phyloP scores from a whole-genome alignment of 108 stramenopile species.

The Discostella stelligeroides region DNA sequence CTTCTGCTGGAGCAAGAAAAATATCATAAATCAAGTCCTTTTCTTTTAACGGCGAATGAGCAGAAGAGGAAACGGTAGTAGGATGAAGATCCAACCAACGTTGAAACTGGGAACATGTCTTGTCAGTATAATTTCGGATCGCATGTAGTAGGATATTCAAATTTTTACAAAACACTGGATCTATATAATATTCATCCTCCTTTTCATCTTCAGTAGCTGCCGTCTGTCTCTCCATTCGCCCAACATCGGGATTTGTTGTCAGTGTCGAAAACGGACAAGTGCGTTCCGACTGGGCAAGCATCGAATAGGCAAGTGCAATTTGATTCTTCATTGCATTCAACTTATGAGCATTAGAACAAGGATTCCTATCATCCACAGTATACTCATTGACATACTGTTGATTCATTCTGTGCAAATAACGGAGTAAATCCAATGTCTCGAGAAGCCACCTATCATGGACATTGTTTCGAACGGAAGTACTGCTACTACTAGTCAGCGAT shows the following conservation, averaged over 20 bases:
- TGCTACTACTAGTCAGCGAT: neutral
- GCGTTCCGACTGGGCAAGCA: slow-evolving; percentile 11
- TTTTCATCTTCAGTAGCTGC: slow-evolving; percentile 5
- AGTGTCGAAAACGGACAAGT: slow-evolving; percentile 17
- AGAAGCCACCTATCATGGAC: slow-evolving; percentile 21
- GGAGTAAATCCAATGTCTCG: slow-evolving; percentile 26
- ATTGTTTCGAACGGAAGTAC: neutral
- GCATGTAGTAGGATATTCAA: slow-evolving; percentile 13
- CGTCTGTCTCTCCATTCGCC: slow-evolving; percentile 1
- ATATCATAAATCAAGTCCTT: slow-evolving; percentile 39
- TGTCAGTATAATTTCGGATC: slow-evolving; percentile 15
- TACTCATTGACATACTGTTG: neutral
- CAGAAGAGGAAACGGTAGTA: too few relatives aligned
- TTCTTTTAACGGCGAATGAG: slow-evolving; percentile 8
- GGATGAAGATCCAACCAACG: slow-evolving; percentile 13
- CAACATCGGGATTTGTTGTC: too few relatives aligned
- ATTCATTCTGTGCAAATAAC: slow-evolving; percentile 33
- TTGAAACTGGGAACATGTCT: slow-evolving; percentile 27
- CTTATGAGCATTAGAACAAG: neutral
- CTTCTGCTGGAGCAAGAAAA: slow-evolving; percentile 31
- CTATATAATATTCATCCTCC: slow-evolving; percentile 4
- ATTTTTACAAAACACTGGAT: slow-evolving; percentile 21
- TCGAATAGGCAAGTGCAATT: slow-evolving; percentile 16
- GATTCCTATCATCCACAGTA: neutral
- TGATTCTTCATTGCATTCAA: slow-evolving; percentile 22